These are phyloP conservation scores for Fraxinus xanthoxyloides DNA, from an alignment of 305 asterid species.

Conservation along the genomic window DNA sequence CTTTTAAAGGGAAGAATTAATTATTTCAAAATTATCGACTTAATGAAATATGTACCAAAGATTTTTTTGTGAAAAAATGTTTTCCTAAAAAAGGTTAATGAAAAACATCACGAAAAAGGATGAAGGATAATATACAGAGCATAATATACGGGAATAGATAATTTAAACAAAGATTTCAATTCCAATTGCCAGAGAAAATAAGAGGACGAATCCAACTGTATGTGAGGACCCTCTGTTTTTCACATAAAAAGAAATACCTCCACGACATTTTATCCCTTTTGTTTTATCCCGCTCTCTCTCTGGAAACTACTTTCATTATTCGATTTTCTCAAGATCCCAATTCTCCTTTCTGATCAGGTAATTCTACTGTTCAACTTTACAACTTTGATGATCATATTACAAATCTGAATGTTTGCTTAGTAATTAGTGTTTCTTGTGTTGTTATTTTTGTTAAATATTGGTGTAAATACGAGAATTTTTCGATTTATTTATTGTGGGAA, in stretches of 20 bases:
- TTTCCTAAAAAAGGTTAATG: not conserved
- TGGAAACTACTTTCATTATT: not conserved
- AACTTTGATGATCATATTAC: not conserved
- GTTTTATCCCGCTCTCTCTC: not conserved
- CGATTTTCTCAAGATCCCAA: slow-evolving; percentile 11
- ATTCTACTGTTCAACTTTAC: slow-evolving; percentile 7
- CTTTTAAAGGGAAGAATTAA: not conserved
- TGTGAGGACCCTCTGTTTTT: slow-evolving; percentile 17
- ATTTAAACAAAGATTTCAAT: not conserved
- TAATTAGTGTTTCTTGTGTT: not conserved
- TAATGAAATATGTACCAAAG: not conserved
- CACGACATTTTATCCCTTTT: not conserved
- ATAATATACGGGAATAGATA: not conserved
- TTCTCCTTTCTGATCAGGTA: slow-evolving; percentile 30
- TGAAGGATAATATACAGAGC: not conserved
- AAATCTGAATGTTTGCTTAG: not conserved
- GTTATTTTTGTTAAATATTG: not conserved
- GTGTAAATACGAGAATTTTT: not conserved
- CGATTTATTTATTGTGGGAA: not conserved
- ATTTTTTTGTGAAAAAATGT: no score
- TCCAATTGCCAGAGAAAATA: not conserved
- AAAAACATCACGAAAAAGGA: not conserved
- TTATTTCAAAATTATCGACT: no score
- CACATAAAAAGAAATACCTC: slow-evolving; percentile 3
- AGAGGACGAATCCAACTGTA: not conserved